These are phyloP conservation scores for Mucor ambiguus DNA, from an alignment of 371 early-diverging fungal genomes.

Conservation along the genomic window DNA sequence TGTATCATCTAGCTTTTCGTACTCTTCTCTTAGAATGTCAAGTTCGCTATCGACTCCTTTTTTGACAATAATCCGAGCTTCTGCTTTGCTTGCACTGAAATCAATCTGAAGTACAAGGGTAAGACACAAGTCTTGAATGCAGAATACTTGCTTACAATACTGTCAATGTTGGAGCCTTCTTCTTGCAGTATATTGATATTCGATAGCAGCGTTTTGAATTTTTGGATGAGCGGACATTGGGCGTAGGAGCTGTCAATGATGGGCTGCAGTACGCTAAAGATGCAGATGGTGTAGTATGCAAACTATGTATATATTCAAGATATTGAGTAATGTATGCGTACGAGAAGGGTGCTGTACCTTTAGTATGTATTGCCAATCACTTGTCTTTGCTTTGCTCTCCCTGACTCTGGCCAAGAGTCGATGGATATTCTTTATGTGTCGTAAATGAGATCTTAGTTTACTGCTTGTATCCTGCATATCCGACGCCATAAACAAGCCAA, in stretches of 20 bases:
- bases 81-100: conserved; percentile 64
- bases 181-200: conserved; percentile 40
- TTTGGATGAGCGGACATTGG: conserved; percentile 39
- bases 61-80: conserved; percentile 64
- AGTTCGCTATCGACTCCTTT: conserved; percentile 64
- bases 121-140: too few relatives aligned
- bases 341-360: conserved; percentile 45
- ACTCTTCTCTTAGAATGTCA: conserved; percentile 63
- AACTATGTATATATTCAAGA: conserved; percentile 47
- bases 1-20: conserved; percentile 56
- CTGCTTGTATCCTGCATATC: conserved; percentile 35
- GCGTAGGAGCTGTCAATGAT: not conserved
- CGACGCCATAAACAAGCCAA: conserved; percentile 51
- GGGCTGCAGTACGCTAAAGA: conserved; percentile 38
- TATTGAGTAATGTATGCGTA: not conserved
- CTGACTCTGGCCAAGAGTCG: conserved; percentile 52
- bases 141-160: conserved; percentile 26
- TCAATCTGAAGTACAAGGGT: conserved; percentile 55
- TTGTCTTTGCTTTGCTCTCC: conserved; percentile 46
- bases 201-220: conserved; percentile 24
- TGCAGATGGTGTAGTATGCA: conserved; percentile 60
- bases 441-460: conserved; percentile 45
- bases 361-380: conserved; percentile 73
- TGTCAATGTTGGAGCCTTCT: conserved; percentile 61
- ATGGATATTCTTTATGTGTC: conserved; percentile 67